Evolutionary conservation across 108 stramenopile species (phyloP).

Genomic region (Skeletonema costatum): DNA sequence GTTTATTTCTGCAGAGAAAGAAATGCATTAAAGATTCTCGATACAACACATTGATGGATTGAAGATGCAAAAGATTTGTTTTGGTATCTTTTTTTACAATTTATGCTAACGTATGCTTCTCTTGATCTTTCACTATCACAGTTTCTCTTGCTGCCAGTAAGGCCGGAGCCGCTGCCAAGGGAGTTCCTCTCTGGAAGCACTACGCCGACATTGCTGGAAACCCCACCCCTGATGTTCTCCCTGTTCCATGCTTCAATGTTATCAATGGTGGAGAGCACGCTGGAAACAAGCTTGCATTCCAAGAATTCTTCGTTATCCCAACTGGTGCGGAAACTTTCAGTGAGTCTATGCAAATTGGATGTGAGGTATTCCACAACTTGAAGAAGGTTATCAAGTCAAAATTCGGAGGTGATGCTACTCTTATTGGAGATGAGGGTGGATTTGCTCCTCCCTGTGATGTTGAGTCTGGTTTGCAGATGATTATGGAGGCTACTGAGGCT

Average conservation of each 20-base stretch:
- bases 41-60: neutral
- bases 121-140: slow-evolving; percentile 19
- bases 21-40: neutral
- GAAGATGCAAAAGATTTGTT: neutral
- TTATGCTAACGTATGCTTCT: slow-evolving; percentile 3
- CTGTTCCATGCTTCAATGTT: slow-evolving; percentile 99
- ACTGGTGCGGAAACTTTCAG: slow-evolving; percentile 94
- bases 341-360: slow-evolving; percentile 98
- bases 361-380: slow-evolving; percentile 98
- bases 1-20: slow-evolving; percentile 21
- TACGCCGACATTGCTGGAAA: slow-evolving; percentile 98
- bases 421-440: slow-evolving; percentile 99
- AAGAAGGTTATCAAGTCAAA: slow-evolving; percentile 98
- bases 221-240: slow-evolving; percentile 88
- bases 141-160: slow-evolving; percentile 97
- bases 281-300: slow-evolving; percentile 98
- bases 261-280: slow-evolving; percentile 99
- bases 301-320: slow-evolving; percentile 99
- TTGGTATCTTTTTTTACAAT: neutral
- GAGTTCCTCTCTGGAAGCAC: slow-evolving; percentile 99
- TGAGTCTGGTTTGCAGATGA: slow-evolving; percentile 93
- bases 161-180: slow-evolving; percentile 95
- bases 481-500: slow-evolving; percentile 96
- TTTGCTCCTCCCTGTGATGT: slow-evolving; percentile 97
- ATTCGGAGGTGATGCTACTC: slow-evolving; percentile 98